Percentiles rank a stretch among this genome's conserved stretches.
These are phyloP conservation scores for Tephrocybe sp. DNA, from an alignment of 768 basidiomycete genomes.

Conservation along the genomic window DNA sequence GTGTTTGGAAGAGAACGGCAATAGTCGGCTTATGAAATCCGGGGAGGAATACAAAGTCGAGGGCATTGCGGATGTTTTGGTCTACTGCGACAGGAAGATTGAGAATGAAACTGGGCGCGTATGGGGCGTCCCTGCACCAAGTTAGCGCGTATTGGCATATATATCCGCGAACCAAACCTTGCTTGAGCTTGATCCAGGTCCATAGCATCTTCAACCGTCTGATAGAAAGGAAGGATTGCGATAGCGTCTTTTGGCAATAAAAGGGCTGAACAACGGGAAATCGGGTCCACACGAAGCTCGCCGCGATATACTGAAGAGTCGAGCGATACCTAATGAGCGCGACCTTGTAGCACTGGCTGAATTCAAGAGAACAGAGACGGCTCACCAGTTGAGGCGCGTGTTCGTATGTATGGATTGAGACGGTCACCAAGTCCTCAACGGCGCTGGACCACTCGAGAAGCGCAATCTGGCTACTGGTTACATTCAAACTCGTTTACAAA, in stretches of 20 bases:
- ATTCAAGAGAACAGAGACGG: slow-evolving; percentile 6
- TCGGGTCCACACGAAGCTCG: slow-evolving; percentile 78
- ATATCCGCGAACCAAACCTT: slow-evolving; percentile 33
- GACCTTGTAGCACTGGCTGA: too few relatives aligned
- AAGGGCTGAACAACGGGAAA: slow-evolving; percentile 84
- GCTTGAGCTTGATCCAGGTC: slow-evolving; percentile 65
- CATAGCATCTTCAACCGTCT: slow-evolving; percentile 75
- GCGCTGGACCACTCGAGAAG: slow-evolving; percentile 91
- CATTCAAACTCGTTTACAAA: not conserved
- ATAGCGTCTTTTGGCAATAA: slow-evolving; percentile 86
- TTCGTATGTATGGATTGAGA: slow-evolving; percentile 97
- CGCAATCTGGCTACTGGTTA: slow-evolving; percentile 60
- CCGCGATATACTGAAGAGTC: slow-evolving; percentile 63
- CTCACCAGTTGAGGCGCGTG: slow-evolving; percentile 83
- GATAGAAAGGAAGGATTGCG: slow-evolving; percentile 90
- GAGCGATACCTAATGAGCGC: slow-evolving; percentile 46
- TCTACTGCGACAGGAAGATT: slow-evolving; percentile 76
- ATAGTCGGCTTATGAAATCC: slow-evolving; percentile 95
- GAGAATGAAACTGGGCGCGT: slow-evolving; percentile 90
- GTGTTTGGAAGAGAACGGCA: slow-evolving; percentile 81
- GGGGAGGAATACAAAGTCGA: slow-evolving; percentile 87
- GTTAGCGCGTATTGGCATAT: slow-evolving; percentile 3
- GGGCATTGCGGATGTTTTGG: slow-evolving; percentile 74
- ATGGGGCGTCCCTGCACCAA: slow-evolving; percentile 74
- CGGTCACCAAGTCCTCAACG: slow-evolving; percentile 80